Base-by-base conservation (phyloP, 2,329 filamentous ascomycete genomes). In the Polychaeton citri region DNA sequence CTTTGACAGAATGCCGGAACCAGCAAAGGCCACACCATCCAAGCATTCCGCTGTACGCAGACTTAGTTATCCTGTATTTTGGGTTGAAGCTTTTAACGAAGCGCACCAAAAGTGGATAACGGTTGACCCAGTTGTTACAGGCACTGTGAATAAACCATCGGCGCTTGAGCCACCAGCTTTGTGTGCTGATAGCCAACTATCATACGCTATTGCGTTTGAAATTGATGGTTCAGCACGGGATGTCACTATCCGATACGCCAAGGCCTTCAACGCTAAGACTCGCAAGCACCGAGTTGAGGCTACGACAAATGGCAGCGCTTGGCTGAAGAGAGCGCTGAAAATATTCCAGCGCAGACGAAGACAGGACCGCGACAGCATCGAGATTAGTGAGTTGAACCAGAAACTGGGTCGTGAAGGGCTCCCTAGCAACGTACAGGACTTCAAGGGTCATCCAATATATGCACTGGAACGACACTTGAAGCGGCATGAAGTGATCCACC, bases 91-190 rank as follows among this genome's bases (percentile, higher is more conserved):
- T 3, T 82, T 94, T 44, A 87, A 95, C 43, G 67, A 76, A 36
- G 81, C 81, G 0, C 75, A 85, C 44, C 83, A 95, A 53, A 93
- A 85, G 63, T 98, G 90, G 90, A 74, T 94, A 37, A 72, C 85
- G 0, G 74, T 90, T 24, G 90, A 98, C 53, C 76, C 87, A 0
- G 59, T 95, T 0, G 85, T 90, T 2, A 93, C 87, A 0, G 69
- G 74, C 37, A 81, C 77, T 44, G 75, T 93, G 37, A 83, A 78
- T 53, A 86, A 81, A 41, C 74, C 84, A 0, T 71, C 69, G 19
- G 76, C 72, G 32, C 66, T 98, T 19, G 90, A 98, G 51, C 90
- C 90, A 0, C 84, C 90, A 0, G 72, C 81, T 2, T 78, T 72
- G 3, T 86, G 93, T 55, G 65, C 68, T 5, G 69, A 79, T 38